These are phyloP conservation scores for Lophiostoma macrostomum DNA, from an alignment of 495 filamentous ascomycete species.

Conservation along the genomic window DNA sequence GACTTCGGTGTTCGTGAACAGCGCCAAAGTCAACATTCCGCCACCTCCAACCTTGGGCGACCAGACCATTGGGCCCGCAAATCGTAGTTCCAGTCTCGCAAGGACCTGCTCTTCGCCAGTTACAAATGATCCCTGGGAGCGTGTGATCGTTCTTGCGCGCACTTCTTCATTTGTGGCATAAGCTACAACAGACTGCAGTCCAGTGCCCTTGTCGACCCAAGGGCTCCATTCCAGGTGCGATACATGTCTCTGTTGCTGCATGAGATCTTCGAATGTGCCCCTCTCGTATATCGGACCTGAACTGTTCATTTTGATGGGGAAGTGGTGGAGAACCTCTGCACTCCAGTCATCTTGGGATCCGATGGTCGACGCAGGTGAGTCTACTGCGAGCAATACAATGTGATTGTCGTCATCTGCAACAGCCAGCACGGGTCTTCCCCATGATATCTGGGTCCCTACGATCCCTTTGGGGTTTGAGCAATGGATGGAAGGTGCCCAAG, in stretches of 20 bases:
- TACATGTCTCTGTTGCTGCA: conserved; percentile 36
- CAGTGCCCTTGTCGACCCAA: conserved; percentile 33
- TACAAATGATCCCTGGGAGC: not conserved
- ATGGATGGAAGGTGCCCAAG: conserved; percentile 30
- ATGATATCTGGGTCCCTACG: conserved; percentile 23
- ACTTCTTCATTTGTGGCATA: conserved; percentile 36
- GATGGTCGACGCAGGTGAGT: conserved; percentile 33
- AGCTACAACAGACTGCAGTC: conserved; percentile 39
- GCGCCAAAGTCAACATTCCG: conserved; percentile 5
- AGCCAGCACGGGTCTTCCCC: conserved; percentile 40
- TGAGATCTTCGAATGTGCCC: conserved; percentile 29
- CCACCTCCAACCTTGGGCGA: conserved; percentile 4
- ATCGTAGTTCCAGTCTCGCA: conserved; percentile 7
- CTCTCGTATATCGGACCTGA: not conserved
- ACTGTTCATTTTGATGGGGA: conserved; percentile 5
- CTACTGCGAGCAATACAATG: conserved; percentile 40
- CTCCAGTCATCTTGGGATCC: conserved; percentile 15
- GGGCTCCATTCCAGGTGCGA: conserved; percentile 41
- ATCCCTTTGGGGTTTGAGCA: not conserved
- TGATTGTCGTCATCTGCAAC: conserved; percentile 47
- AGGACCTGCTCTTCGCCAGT: conserved; percentile 19
- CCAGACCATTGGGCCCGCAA: conserved; percentile 19
- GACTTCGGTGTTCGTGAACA: conserved; percentile 11
- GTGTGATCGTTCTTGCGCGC: conserved; percentile 11
- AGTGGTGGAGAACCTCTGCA: conserved; percentile 13